Base-by-base conservation (phyloP, 1,284 basidiomycete genomes). In the Megacollybia platyphylla region DNA sequence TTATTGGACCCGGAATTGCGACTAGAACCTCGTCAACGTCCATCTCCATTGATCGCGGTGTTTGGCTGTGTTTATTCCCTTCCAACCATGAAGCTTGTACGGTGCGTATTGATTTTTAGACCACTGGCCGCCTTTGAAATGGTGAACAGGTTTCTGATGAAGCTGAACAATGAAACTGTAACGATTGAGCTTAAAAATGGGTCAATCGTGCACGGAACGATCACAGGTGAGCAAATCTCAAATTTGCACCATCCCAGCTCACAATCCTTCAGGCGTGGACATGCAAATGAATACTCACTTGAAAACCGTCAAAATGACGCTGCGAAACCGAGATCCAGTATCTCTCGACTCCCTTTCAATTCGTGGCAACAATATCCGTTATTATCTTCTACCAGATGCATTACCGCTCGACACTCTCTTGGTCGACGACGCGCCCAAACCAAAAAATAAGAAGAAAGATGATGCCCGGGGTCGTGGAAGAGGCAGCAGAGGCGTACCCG, bases 141-240 rank as follows among this genome's bases (percentile, higher is more conserved):
- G 48, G 32, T 59, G 36, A 11, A 34, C 10, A 94, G 91, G 62
- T 94, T 97, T 68, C 78, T 97, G 73, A 97, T 97, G 94, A 98
- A 97, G 76, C 70, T 98, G 67, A 96, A 97, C 77, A 97, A 97
- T 63, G 94, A 98, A 76, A 94, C 92, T 54, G 93, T 97, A 52
- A 91, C 92, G 51, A 82, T 98, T 61, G 93, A 98, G 70, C 77
- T 98, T 56, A 98, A 98, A 70, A 97, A 98, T 54, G 94, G 94
- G 36, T 91, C 91, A 1, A 69, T 93, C 44, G 84, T 98, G 24
- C 88, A 96, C 57, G 94, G 94, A 11, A 98, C 94, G 18, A 97
- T 98, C 60, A 97, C 92, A 28, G 93, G 93, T 93, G 52, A 49
- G 77, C 57, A 36, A 39, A 28, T 41, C 5, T 40, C 30, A 35